These are phyloP conservation scores for Platanus orientalis DNA, from an alignment of 164 flowering plant species.

Conservation along the genomic window DNA sequence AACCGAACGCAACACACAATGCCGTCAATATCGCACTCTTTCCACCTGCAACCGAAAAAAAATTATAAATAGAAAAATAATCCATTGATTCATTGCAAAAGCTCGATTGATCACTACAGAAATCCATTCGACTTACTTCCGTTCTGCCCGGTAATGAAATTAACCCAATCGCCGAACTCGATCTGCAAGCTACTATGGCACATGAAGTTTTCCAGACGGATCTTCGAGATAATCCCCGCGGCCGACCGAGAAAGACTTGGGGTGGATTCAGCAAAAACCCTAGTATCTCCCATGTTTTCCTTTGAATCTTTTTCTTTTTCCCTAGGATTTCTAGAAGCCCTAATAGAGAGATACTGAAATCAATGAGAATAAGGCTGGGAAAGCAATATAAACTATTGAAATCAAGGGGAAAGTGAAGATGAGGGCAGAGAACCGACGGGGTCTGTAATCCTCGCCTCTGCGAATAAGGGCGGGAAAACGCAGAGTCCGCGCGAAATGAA, in stretches of 20 bases:
- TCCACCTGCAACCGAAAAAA: conserved; percentile 54
- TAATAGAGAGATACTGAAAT: background rate
- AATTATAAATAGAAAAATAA: background rate
- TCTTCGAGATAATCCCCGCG: conserved; percentile 61
- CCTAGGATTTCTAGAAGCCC: background rate
- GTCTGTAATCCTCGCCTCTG: too few relatives aligned
- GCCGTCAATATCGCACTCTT: conserved; percentile 93
- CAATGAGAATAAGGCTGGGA: background rate
- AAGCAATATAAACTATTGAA: background rate
- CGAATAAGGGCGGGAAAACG: too few relatives aligned
- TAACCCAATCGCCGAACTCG: conserved; percentile 65
- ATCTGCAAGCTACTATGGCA: conserved; percentile 70
- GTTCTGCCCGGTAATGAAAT: conserved; percentile 94
- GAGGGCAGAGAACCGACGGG: too few relatives aligned
- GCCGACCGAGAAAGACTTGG: conserved; percentile 17
- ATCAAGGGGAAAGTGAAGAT: background rate
- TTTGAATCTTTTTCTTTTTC: too few relatives aligned
- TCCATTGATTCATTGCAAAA: background rate
- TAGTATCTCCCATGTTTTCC: conserved; percentile 38
- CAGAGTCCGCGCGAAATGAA: too few relatives aligned
- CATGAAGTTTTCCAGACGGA: conserved; percentile 88
- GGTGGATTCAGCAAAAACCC: conserved; percentile 24
- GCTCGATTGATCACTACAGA: background rate
- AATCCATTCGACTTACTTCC: conserved; percentile 53
- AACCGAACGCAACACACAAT: conserved; percentile 79